Evolutionary conservation across 179 eudicot genomes (phyloP).

Genomic region (Camellia oleifera): DNA sequence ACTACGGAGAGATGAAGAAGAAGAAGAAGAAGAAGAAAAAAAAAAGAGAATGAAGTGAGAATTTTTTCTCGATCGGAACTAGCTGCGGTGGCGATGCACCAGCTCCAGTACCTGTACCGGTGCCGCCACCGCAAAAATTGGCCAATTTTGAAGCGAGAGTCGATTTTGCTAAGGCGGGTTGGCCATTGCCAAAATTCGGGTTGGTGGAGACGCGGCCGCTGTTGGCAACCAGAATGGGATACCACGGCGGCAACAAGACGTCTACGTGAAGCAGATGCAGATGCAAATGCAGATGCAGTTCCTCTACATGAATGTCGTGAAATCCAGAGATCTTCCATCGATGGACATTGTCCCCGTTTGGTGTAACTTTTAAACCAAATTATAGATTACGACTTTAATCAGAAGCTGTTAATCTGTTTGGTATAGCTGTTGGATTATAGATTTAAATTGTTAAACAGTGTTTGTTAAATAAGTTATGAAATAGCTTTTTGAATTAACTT

Average conservation of each 20-base stretch:
- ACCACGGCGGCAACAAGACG: conserved; percentile 63
- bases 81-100: conserved; percentile 8
- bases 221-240: conserved; percentile 79
- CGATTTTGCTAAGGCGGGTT: conserved; percentile 47
- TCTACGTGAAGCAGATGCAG: conserved; percentile 55
- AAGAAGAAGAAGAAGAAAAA: conserved; percentile 24
- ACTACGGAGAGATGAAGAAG: conserved; percentile 7
- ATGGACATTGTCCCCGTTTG: conserved; percentile 50
- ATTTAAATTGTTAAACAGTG: no score
- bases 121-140: conserved; percentile 21
- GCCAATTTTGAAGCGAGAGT: conserved; percentile 33
- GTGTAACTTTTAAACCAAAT: no score
- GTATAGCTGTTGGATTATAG: no score
- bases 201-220: conserved; percentile 85
- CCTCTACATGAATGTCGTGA: conserved; percentile 68
- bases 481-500: no score
- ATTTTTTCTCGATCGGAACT: conserved; percentile 61
- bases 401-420: no score
- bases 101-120: conserved; percentile 15
- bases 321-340: conserved; percentile 81
- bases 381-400: no score
- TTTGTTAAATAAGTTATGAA: no score
- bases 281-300: no score
- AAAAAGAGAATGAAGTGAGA: conserved; percentile 53
- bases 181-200: conserved; percentile 51